Conservation (phyloP, 2,329 filamentous ascomycete genomes). For the Microcyclospora tardicrescens region DNA sequence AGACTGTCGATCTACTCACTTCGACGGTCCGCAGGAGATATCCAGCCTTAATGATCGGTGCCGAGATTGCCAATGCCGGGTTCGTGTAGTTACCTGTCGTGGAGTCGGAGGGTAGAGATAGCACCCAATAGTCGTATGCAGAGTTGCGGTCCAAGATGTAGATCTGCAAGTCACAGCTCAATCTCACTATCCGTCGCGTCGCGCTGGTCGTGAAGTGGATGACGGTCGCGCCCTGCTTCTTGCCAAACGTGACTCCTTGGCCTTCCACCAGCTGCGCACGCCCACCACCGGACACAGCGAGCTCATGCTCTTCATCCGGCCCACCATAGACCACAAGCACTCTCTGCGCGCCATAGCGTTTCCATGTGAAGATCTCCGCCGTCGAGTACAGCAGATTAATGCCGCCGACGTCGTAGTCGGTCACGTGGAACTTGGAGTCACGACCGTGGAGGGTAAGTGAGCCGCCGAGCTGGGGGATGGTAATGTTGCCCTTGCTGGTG, state of each 20-base stretch:
- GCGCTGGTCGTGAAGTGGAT: conserved; percentile 44
- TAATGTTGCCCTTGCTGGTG: conserved; percentile 44
- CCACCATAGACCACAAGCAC: conserved; percentile 53
- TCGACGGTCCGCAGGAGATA: conserved; percentile 51
- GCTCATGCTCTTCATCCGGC: conserved; percentile 48
- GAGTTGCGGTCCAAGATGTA: conserved; percentile 50
- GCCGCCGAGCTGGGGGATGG: conserved; percentile 46
- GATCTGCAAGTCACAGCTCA: conserved; percentile 39
- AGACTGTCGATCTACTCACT: conserved; percentile 42
- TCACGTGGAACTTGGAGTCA: conserved; percentile 55
- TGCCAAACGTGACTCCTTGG: conserved; percentile 23
- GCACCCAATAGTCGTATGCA: conserved; percentile 58
- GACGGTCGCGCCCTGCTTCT: conserved; percentile 32
- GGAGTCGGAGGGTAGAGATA: conserved; percentile 37
- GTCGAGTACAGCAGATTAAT: conserved; percentile 52
- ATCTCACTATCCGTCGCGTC: conserved; percentile 39
- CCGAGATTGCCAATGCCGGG: conserved; percentile 21
- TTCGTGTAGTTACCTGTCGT: conserved; percentile 20
- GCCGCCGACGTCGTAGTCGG: conserved; percentile 52
- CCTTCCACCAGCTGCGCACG: conserved; percentile 29
- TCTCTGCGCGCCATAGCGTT: conserved; percentile 46
- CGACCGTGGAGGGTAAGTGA: conserved; percentile 46
- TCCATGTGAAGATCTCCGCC: conserved; percentile 58
- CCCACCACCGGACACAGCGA: conserved; percentile 35
- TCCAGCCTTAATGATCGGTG: conserved; percentile 48